These are phyloP conservation scores for Globisporangium nunn DNA, from an alignment of 352 stramenopile genomes.

Conservation along the genomic window DNA sequence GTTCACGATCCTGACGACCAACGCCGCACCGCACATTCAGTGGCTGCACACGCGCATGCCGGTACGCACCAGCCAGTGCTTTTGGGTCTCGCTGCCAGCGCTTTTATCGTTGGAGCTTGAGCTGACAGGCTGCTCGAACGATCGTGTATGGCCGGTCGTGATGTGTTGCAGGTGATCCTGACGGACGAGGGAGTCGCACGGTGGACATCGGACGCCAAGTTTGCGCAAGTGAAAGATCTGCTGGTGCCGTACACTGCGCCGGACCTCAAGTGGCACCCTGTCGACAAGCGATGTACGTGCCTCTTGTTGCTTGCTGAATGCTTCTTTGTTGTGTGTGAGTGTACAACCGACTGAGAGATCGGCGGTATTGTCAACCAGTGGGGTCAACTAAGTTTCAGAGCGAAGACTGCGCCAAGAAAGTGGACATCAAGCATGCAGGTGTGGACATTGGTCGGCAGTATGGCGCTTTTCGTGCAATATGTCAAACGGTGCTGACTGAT, in stretches of 20 bases:
- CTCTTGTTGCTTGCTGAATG: not conserved
- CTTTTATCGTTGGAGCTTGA: not conserved
- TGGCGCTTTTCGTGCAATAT: too few species aligned
- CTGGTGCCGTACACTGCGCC: slow-evolving; percentile 36
- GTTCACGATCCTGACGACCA: slow-evolving; percentile 86
- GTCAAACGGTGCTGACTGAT: not conserved
- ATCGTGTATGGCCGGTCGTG: not conserved
- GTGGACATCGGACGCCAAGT: slow-evolving; percentile 65
- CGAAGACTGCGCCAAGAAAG: slow-evolving; percentile 61
- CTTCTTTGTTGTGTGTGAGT: not conserved
- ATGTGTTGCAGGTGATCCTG: slow-evolving; percentile 51
- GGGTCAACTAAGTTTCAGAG: slow-evolving; percentile 71
- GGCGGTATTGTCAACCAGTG: slow-evolving; percentile 21
- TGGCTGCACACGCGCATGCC: slow-evolving; percentile 88
- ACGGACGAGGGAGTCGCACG: slow-evolving; percentile 42
- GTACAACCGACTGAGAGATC: not conserved
- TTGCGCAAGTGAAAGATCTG: slow-evolving; percentile 44
- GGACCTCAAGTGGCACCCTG: slow-evolving; percentile 70
- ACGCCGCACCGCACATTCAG: slow-evolving; percentile 45
- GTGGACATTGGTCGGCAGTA: not conserved
- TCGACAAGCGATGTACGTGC: slow-evolving; percentile 61
- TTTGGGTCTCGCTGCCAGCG: too few species aligned
- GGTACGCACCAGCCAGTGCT: slow-evolving; percentile 16
- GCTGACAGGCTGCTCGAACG: not conserved
- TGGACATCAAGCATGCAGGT: slow-evolving; percentile 76